A percentile compares a stretch with the other conserved stretches of the same genome.
phyloP scores from a whole-genome alignment of 2,329 filamentous ascomycete species.

The Sporothrix pallida region DNA sequence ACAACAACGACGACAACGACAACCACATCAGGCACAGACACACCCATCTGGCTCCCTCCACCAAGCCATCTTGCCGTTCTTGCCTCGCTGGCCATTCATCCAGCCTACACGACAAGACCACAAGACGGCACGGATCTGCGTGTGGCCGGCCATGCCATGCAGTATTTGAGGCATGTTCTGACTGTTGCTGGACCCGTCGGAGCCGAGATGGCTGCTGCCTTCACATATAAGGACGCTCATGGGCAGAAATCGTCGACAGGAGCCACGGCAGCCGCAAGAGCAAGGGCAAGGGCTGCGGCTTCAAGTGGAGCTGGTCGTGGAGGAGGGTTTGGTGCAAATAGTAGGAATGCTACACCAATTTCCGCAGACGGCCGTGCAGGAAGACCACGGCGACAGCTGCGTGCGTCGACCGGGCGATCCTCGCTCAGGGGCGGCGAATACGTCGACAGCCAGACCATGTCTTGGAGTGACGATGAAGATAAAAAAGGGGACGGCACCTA shows the following conservation, averaged over 20 bases:
- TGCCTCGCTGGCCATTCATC: constrained; percentile 83
- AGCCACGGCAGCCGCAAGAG: neutral
- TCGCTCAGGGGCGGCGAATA: constrained; percentile 28
- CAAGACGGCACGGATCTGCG: constrained; percentile 64
- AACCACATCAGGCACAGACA: constrained; percentile 37
- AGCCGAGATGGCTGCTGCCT: constrained; percentile 72
- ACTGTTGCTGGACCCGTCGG: constrained; percentile 71
- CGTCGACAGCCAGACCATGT: constrained; percentile 34
- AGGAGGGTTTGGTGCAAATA: no score
- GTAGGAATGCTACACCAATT: neutral
- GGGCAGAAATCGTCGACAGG: neutral
- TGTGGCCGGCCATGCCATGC: constrained; percentile 69
- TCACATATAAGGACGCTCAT: constrained; percentile 61
- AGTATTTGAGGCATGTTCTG: constrained; percentile 72
- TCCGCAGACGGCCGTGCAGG: neutral
- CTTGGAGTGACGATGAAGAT: constrained; percentile 23
- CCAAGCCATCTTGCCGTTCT: constrained; percentile 76
- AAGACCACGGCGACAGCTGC: constrained; percentile 38
- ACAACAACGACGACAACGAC: neutral
- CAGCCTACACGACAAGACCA: constrained; percentile 75
- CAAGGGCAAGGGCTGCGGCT: constrained; percentile 14
- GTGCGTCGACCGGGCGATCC: constrained; percentile 16
- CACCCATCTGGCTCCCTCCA: constrained; percentile 68
- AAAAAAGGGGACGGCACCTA: neutral
- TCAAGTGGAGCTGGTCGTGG: neutral